Evolutionary conservation across 495 filamentous ascomycete species (phyloP), one percentile per base, ranked within the genome.

Genomic region (Margaritispora aquatica): DNA sequence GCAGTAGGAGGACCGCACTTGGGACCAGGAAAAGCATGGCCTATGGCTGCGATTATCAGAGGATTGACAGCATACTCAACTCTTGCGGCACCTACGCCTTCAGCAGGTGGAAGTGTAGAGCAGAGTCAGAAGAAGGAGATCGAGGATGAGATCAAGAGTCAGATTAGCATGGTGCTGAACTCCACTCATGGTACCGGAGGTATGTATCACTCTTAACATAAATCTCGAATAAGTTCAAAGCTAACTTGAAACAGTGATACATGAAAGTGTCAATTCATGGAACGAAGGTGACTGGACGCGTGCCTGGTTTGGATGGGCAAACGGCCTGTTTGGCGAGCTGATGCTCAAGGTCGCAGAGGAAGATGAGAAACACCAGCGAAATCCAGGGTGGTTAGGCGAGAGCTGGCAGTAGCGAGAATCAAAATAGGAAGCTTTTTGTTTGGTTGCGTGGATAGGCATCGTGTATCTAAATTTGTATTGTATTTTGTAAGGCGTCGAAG

Each of bases 21-120:
- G 65, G 93, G 94, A 3, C 80, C 94, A 44, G 74, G 82, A 62
- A 86, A 96, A 55, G 93, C 90, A 17, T 98, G 94, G 94, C 94
- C 94, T 4, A 96, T 98, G 88, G 93, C 88, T 61, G 76, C 95
- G 57, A 80, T 98, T 17, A 80, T 96, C 5, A 88, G 96, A 70
- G 90, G 89, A 19, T 86, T 91, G 77, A 97, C 94, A 1, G 88
- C 83, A 20, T 58, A 48, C 48, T 21, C n/a, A 15, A n/a, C 31
- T 21, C 19, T 75, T n/a, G n/a, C 34, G 2, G 13, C 57, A 1
- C 50, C 56, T 17, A 36, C 20, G 2, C 23, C 48, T 13, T 51
- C 56, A 19, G 26, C 26, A 15, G 48, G 47, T 54, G 75, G 53
- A 74, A 70, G 41, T 36, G 27, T 38, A 4, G 38, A 50, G 31